Base-by-base conservation (phyloP, 352 stramenopile species). In the Globisporangium solare region DNA sequence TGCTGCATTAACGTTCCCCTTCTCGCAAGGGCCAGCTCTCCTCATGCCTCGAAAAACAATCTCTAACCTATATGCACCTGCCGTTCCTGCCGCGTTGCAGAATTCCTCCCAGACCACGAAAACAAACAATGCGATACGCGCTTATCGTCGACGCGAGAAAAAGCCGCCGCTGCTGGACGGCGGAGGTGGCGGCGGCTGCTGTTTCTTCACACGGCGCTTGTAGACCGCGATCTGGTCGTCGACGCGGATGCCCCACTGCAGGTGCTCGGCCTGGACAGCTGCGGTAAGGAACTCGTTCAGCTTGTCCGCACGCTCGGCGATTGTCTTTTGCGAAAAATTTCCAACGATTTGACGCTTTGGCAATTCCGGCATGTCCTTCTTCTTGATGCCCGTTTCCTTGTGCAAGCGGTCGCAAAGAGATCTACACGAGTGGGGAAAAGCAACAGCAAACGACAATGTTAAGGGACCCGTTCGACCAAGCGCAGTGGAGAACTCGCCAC, bases 141-240 rank as follows among this genome's bases (percentile, higher is more conserved):
- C 61, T 76, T 88, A 92, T 77, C 77, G 74, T 68, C 79, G 74
- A 59, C 79, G 81, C 42, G 70, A 81, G 58, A 92, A 92, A 43
- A 92, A 68, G 58, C 69, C 74, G 51, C 27, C 27, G 27, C 27
- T 35, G 27, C 27, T 35, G 27, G 27, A 6, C 27, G 27, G 27
- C 6, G 54, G 52, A 53, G 42, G 42, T 6, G 27, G 27, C 32
- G 54, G 41, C 22, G 54, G 48, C 51, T 48, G 59, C 75, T 95
- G 48, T 49, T 48, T 61, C 76, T 95, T 95, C 60, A 93, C 86
- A 52, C 85, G 83, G 47, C 83, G 85, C 76, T 95, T 95, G 79
- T 95, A 95, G 17, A 95, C 85, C 32, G 83, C 81, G 47, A 93
- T 93, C 56, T 88, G 79, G 67, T 95, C 83, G 61, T 95, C 85